Evolutionary conservation across 1,139 yeast species (phyloP).

Genomic region (Saccharomycopsis hybrid): DNA sequence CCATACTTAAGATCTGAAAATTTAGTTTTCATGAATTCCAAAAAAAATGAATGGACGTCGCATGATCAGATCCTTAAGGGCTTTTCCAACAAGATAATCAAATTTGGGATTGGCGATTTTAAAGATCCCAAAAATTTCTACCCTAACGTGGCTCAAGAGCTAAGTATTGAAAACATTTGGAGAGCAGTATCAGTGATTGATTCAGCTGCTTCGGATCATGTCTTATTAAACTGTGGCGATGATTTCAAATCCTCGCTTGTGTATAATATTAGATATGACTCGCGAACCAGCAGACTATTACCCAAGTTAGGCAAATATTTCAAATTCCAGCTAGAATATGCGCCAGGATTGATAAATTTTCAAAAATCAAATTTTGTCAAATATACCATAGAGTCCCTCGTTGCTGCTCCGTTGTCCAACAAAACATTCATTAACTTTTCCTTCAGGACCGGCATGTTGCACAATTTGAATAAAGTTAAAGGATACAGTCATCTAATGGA

Average conservation of each 20-base stretch:
- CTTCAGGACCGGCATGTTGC: constrained; percentile 47
- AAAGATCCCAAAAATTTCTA: constrained; percentile 5
- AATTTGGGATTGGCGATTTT: constrained; percentile 20
- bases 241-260: constrained; percentile 52
- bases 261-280: constrained; percentile 49
- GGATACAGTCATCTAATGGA: constrained; percentile 32
- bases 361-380: constrained; percentile 36
- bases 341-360: constrained; percentile 34
- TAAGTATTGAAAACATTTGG: constrained; percentile 59
- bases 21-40: constrained; percentile 48
- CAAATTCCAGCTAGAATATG: constrained; percentile 52
- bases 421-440: constrained; percentile 37
- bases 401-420: constrained; percentile 31
- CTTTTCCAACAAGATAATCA: constrained; percentile 42
- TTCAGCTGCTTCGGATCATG: constrained; percentile 27
- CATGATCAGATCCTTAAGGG: constrained; percentile 58
- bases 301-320: constrained; percentile 54
- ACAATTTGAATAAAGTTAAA: constrained; percentile 31
- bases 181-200: constrained; percentile 44
- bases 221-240: constrained; percentile 46
- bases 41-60: constrained; percentile 63
- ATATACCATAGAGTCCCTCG: constrained; percentile 42
- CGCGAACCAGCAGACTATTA: constrained; percentile 48
- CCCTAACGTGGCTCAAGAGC: constrained; percentile 41
- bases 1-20: constrained; percentile 50